A percentile compares a stretch with the other conserved stretches of the same genome.
Evolutionary conservation across 345 rosid genomes (phyloP).

Genomic region (Crucihimalaya himalaica): DNA sequence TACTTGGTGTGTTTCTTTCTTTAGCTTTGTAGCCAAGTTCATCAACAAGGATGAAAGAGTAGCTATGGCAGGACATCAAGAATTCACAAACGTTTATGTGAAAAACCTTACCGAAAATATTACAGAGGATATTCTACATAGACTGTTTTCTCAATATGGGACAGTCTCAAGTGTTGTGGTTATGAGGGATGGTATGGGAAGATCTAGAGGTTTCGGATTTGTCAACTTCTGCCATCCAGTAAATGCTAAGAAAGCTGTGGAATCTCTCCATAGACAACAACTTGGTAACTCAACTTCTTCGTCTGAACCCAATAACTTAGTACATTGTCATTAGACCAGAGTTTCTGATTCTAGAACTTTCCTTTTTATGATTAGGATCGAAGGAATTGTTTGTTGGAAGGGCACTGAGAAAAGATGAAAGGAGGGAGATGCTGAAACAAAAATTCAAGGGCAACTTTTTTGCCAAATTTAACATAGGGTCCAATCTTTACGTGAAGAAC

Average conservation of each 20-base stretch:
- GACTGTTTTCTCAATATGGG: slow-evolving; percentile 61
- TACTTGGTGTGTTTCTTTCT: slow-evolving; percentile 23
- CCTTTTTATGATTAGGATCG: slow-evolving; percentile 3
- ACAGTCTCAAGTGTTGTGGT: slow-evolving; percentile 54
- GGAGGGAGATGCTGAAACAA: slow-evolving; percentile 49
- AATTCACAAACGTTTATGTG: slow-evolving; percentile 61
- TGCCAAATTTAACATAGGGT: slow-evolving; percentile 28
- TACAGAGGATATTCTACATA: slow-evolving; percentile 52
- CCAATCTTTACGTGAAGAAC: slow-evolving; percentile 71
- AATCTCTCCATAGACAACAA: slow-evolving; percentile 46
- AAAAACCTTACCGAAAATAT: slow-evolving; percentile 52
- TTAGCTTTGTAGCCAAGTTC: slow-evolving; percentile 63
- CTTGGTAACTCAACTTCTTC: slow-evolving; percentile 30
- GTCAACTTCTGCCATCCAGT: slow-evolving; percentile 59
- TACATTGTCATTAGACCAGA: not conserved
- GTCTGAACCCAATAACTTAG: not conserved
- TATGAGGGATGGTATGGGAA: slow-evolving; percentile 59
- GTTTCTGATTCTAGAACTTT: slow-evolving; percentile 17
- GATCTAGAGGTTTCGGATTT: slow-evolving; percentile 76
- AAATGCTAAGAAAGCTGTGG: slow-evolving; percentile 61
- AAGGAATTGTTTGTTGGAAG: slow-evolving; percentile 54
- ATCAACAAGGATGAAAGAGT: slow-evolving; percentile 56
- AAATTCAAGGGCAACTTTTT: slow-evolving; percentile 36
- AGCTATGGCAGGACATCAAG: slow-evolving; percentile 36
- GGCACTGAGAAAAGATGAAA: slow-evolving; percentile 65